Percentiles rank a stretch among this genome's conserved stretches.
Conservation (phyloP, 2,329 filamentous ascomycete genomes). For the Fusarium pseudoanthophilum region DNA sequence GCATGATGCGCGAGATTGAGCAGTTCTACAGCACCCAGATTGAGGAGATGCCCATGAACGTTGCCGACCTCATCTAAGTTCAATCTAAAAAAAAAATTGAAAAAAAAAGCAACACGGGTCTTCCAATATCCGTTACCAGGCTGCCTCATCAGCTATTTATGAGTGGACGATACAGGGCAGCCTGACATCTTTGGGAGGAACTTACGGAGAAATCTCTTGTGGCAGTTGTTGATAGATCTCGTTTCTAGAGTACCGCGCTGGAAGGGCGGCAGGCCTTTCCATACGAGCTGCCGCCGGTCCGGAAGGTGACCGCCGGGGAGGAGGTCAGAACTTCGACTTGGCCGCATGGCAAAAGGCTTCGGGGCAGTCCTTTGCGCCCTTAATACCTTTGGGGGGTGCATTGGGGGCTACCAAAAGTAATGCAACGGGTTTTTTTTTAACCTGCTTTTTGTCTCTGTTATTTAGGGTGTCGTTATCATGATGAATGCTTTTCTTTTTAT, state of each 20-base stretch:
- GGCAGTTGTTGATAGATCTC: conserved; percentile 56
- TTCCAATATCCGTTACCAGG: conserved; percentile 40
- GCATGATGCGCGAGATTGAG: conserved; percentile 99
- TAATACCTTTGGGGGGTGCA: conserved; percentile 49
- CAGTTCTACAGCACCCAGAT: conserved; percentile 99
- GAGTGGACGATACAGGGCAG: conserved; percentile 40
- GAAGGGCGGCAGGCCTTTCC: conserved; percentile 33
- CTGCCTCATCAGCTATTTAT: conserved; percentile 35
- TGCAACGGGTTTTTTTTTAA: conserved; percentile 51
- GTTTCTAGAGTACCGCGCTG: conserved; percentile 51
- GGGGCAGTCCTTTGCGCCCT: conserved; percentile 53
- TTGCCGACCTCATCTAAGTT: conserved; percentile 77
- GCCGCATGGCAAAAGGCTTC: conserved; percentile 52
- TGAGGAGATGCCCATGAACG: conserved; percentile 99
- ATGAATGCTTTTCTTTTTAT: conserved; percentile 45
- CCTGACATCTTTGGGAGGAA: conserved; percentile 47
- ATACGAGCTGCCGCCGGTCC: conserved; percentile 40
- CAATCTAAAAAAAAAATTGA: conserved; percentile 30
- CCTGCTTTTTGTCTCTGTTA: conserved; percentile 51
- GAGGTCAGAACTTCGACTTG: conserved; percentile 45
- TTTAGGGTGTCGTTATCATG: conserved; percentile 52
- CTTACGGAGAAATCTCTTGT: conserved; percentile 49
- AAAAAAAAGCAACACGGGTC: conserved; percentile 38
- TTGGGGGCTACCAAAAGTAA: conserved; percentile 56
- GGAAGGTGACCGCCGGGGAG: conserved; percentile 46